Evolutionary conservation across 345 rosid species (phyloP).

Genomic region (Rhizophora apiculata): DNA sequence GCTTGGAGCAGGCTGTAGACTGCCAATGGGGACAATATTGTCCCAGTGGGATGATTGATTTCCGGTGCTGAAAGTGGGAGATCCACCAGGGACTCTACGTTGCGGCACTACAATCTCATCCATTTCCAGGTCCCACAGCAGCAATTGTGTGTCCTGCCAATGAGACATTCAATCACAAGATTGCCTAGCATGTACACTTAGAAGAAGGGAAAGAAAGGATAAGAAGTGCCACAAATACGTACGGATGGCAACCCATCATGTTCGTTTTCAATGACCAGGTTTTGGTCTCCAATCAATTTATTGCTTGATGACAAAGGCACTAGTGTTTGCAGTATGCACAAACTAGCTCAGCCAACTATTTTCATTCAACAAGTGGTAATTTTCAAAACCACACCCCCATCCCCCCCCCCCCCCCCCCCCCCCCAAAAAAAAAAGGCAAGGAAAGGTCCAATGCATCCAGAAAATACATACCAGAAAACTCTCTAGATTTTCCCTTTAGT

Average conservation of each 20-base stretch:
- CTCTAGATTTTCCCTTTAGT: background rate
- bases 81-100: slow-evolving; percentile 80
- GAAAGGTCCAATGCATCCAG: background rate
- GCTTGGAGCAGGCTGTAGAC: slow-evolving; percentile 92
- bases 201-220: background rate
- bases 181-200: background rate
- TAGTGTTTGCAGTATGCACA: background rate
- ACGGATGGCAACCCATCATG: slow-evolving; percentile 5
- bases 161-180: background rate
- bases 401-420: too few species aligned
- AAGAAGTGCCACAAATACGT: background rate
- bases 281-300: slow-evolving; percentile 2
- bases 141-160: slow-evolving; percentile 85
- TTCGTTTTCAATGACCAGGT: background rate
- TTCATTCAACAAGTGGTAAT: too few species aligned
- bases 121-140: slow-evolving; percentile 97
- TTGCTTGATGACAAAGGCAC: background rate
- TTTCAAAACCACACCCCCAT: too few species aligned
- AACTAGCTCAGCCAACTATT: background rate
- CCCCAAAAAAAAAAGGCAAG: background rate
- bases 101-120: slow-evolving; percentile 97
- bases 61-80: slow-evolving; percentile 92
- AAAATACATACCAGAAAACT: background rate
- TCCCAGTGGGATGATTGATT: slow-evolving; percentile 99
- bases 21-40: slow-evolving; percentile 62